Conservation (phyloP, 805 yeast genomes). For the Monosporozyma siamensis region DNA sequence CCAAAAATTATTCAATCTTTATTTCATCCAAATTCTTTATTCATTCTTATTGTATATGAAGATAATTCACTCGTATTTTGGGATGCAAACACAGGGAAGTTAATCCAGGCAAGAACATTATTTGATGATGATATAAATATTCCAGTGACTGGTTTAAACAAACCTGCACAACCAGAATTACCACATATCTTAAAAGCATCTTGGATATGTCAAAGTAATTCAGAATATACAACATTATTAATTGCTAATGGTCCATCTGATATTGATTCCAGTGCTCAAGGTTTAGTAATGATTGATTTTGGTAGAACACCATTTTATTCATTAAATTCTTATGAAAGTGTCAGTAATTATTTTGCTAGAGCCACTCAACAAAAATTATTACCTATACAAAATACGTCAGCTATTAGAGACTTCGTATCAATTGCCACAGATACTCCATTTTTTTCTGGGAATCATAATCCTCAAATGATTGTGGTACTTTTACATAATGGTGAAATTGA, state of each 20-base stretch:
- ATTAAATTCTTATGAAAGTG: slow-evolving; percentile 72
- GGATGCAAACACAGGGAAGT: slow-evolving; percentile 75
- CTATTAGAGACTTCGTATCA: slow-evolving; percentile 41
- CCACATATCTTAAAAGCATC: slow-evolving; percentile 43
- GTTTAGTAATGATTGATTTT: slow-evolving; percentile 55
- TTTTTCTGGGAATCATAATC: slow-evolving; percentile 73
- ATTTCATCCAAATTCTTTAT: slow-evolving; percentile 92
- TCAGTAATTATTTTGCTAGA: slow-evolving; percentile 63
- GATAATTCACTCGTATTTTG: slow-evolving; percentile 86
- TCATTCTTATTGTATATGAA: slow-evolving; percentile 67
- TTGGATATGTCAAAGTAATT: slow-evolving; percentile 76
- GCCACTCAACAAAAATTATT: slow-evolving; percentile 47
- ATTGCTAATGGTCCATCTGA: slow-evolving; percentile 53
- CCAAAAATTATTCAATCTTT: slow-evolving; percentile 44
- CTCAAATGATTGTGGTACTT: slow-evolving; percentile 49
- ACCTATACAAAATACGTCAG: slow-evolving; percentile 42
- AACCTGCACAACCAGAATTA: slow-evolving; percentile 11
- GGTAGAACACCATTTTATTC: slow-evolving; percentile 74
- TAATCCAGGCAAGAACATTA: slow-evolving; percentile 64
- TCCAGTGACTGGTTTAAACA: slow-evolving; percentile 30
- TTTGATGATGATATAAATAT: slow-evolving; percentile 56
- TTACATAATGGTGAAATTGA: slow-evolving; percentile 58
- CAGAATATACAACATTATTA: slow-evolving; percentile 68
- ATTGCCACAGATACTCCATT: slow-evolving; percentile 60
- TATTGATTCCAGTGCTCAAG: slow-evolving; percentile 31